Conservation (phyloP, 768 basidiomycete genomes). For the Rhodotorula paludigena region DNA sequence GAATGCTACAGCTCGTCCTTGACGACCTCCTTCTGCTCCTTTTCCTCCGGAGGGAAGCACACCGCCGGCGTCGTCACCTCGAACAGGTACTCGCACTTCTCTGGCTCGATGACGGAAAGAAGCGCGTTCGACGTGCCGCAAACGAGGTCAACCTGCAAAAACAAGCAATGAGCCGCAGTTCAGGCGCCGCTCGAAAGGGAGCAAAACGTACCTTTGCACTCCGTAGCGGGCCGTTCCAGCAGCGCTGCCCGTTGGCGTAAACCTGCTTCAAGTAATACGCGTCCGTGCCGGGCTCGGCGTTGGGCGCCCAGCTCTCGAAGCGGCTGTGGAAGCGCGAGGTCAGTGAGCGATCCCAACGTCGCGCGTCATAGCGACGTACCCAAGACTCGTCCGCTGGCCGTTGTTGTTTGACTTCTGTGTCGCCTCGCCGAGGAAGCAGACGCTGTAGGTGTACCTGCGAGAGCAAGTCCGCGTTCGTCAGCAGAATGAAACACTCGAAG, state of each 20-base stretch:
- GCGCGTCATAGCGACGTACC: too few relatives aligned
- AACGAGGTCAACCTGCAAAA: conserved; percentile 62
- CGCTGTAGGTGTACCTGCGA: conserved; percentile 80
- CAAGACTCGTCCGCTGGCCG: conserved; percentile 68
- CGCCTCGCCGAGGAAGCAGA: conserved; percentile 84
- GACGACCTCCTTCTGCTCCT: not conserved
- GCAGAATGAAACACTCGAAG: not conserved
- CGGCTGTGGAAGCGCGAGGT: conserved; percentile 39
- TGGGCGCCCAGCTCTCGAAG: conserved; percentile 75
- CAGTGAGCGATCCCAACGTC: not conserved
- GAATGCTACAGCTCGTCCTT: conserved; percentile 37
- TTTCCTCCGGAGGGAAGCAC: conserved; percentile 11
- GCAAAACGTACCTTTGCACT: conserved; percentile 62
- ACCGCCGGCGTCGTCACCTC: conserved; percentile 39
- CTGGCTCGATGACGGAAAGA: conserved; percentile 72
- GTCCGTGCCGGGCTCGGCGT: conserved; percentile 55
- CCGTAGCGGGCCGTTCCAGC: conserved; percentile 71
- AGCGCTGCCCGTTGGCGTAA: conserved; percentile 78
- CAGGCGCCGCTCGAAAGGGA: conserved; percentile 10
- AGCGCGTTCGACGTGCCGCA: conserved; percentile 84
- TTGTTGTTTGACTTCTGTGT: conserved; percentile 82
- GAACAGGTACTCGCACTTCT: conserved; percentile 63
- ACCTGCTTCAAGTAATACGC: conserved; percentile 76
- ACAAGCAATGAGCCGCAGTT: not conserved
- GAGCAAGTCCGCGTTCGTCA: not conserved